Evolutionary conservation across 441 rosid species (phyloP).

Genomic region (Corymbia calophylla): DNA sequence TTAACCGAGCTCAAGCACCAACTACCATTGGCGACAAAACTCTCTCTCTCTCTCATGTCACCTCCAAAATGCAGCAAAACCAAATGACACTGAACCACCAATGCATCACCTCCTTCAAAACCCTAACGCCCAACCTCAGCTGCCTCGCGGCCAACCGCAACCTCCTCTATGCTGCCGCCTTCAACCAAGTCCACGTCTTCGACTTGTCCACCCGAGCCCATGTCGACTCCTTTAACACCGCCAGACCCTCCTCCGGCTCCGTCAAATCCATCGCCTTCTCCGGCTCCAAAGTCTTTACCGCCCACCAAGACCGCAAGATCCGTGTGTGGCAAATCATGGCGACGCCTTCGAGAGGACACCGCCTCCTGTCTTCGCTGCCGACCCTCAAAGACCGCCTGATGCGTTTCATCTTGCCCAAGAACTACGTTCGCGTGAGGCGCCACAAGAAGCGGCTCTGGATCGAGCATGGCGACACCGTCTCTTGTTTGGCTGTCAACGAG

Average conservation of each 20-base stretch:
- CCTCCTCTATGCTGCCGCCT: slow-evolving; percentile 31
- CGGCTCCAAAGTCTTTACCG: slow-evolving; percentile 25
- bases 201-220: slow-evolving; percentile 16
- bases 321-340: slow-evolving; percentile 24
- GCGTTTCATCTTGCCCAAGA: slow-evolving; percentile 23
- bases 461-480: slow-evolving; percentile 41
- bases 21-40: not conserved
- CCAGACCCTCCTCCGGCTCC: slow-evolving; percentile 19
- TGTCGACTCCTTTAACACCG: slow-evolving; percentile 11
- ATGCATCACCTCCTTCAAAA: slow-evolving; percentile 16
- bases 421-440: slow-evolving; percentile 32
- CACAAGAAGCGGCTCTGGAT: slow-evolving; percentile 44
- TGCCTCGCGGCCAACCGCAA: slow-evolving; percentile 24
- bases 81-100: not conserved
- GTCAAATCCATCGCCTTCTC: slow-evolving; percentile 35
- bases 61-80: not conserved
- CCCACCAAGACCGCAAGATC: slow-evolving; percentile 47
- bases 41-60: not conserved
- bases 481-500: slow-evolving; percentile 17
- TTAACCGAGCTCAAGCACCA: not conserved
- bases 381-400: slow-evolving; percentile 27
- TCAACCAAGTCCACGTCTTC: slow-evolving; percentile 23
- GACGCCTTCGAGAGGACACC: slow-evolving; percentile 10
- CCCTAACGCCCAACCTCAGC: slow-evolving; percentile 13
- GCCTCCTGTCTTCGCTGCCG: slow-evolving; percentile 32